These are phyloP conservation scores for Cairneyella variabilis DNA, from an alignment of 495 filamentous ascomycete genomes.

Conservation along the genomic window DNA sequence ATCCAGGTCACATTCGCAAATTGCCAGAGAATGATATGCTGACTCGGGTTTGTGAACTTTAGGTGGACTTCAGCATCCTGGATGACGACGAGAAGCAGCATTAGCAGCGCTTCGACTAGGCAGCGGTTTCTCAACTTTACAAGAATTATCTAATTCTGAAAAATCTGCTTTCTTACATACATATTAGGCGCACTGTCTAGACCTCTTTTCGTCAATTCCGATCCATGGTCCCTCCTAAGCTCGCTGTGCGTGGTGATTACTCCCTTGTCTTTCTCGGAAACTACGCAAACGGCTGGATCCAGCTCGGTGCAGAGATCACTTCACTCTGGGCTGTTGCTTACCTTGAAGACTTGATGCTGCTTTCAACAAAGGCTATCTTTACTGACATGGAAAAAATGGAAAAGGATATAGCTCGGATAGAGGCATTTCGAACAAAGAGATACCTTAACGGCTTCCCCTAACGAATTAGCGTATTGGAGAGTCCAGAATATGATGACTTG, in stretches of 20 bases:
- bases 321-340: conserved; percentile 31
- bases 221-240: conserved; percentile 22
- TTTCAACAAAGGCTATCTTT: no score
- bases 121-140: not conserved
- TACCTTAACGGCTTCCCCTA: conserved; percentile 16
- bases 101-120: no score
- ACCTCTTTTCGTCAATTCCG: conserved; percentile 30
- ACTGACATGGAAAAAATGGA: conserved; percentile 19
- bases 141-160: conserved; percentile 23
- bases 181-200: no score
- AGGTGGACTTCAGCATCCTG: no score
- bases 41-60: no score
- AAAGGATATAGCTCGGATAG: conserved; percentile 18
- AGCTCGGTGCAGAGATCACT: conserved; percentile 25
- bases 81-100: no score
- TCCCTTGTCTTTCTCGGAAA: conserved; percentile 25
- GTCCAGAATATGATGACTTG: no score
- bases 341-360: no score
- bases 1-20: no score
- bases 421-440: conserved; percentile 21
- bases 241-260: conserved; percentile 23
- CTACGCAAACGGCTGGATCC: conserved; percentile 14
- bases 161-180: not conserved
- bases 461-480: not conserved
- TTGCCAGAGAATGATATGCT: no score